These are phyloP conservation scores for Myxozyma monticola DNA, from an alignment of 805 yeast genomes.

Conservation along the genomic window DNA sequence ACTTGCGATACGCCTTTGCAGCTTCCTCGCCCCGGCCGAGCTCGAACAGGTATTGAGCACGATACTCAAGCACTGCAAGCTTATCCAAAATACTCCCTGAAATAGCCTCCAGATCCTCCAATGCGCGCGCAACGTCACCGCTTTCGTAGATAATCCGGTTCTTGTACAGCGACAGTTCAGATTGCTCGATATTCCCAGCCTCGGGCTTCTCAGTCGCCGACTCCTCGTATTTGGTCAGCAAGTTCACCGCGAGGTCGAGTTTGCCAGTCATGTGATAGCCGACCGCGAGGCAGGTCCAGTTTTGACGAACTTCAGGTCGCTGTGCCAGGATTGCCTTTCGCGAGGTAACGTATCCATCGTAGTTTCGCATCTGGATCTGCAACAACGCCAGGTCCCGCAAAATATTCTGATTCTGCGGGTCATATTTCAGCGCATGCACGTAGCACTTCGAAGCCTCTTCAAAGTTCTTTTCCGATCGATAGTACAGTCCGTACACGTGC, in stretches of 20 bases:
- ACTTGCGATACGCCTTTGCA: slow-evolving; percentile 60
- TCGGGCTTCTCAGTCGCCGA: slow-evolving; percentile 45
- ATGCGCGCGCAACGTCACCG: slow-evolving; percentile 65
- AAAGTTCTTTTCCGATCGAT: slow-evolving; percentile 68
- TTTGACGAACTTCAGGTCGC: slow-evolving; percentile 79
- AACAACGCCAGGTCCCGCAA: slow-evolving; percentile 77
- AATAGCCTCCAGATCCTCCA: slow-evolving; percentile 55
- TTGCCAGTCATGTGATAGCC: slow-evolving; percentile 79
- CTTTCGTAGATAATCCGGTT: slow-evolving; percentile 61
- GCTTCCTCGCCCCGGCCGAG: slow-evolving; percentile 65
- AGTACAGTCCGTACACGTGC: slow-evolving; percentile 84
- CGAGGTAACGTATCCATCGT: slow-evolving; percentile 55
- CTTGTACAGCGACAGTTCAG: slow-evolving; percentile 76
- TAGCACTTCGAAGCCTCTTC: slow-evolving; percentile 77
- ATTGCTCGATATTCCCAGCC: slow-evolving; percentile 48
- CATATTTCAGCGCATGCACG: slow-evolving; percentile 69
- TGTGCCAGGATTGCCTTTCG: slow-evolving; percentile 69
- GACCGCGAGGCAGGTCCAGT: slow-evolving; percentile 85
- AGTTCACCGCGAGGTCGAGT: slow-evolving; percentile 64
- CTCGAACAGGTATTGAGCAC: slow-evolving; percentile 62
- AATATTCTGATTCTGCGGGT: slow-evolving; percentile 74
- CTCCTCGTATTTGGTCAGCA: slow-evolving; percentile 73
- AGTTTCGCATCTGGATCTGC: slow-evolving; percentile 80
- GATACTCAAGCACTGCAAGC: slow-evolving; percentile 60
- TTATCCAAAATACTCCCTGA: slow-evolving; percentile 58